Base-by-base conservation (phyloP, 164 flowering plant genomes). In the Tinospora cordifolia region DNA sequence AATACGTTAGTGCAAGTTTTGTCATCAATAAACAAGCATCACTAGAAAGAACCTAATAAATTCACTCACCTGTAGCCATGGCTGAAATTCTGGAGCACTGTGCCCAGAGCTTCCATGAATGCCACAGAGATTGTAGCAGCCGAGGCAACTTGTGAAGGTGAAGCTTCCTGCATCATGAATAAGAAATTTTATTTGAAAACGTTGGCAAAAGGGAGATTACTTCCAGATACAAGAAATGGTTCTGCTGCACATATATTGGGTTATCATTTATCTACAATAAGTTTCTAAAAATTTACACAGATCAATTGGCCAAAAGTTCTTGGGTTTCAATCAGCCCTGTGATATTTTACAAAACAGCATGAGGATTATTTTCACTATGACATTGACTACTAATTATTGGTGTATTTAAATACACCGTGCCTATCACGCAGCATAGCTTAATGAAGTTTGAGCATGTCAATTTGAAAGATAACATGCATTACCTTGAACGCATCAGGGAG, bases 401-500 rank as follows among this genome's bases (percentile, higher is more conserved):
- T 12, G 11, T 1, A 41, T 8, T 41, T 12, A 41, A 41, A 12
- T 41, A 41, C 11, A 41, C 11, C 46, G 11, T 41, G 46, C 46
- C 46, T 41, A 41, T 8, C 46, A 41, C 11, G 46, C 8, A 41
- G 46, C 8, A 41, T 41, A 41, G 46, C 11, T 8, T 41, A 12
- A 8, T 12, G 11, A 8, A 41, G 46, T 41, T 41, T 4, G n/a
- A 49, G 57, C 57, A 49, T 49, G 57, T 13, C 57, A 49, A 49
- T n/a, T 49, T 13, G n/a, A 49, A 49, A 49, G 15, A 14, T n/a
- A n/a, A n/a, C n/a, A n/a, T 14, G 64, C 40, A 44, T 68, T 82
- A 90, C 98, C 97, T 90, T 92, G 76, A 92, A 92, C 41, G 82
- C 95, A 82, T 94, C 98, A 46, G 98, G 98, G 57, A 94, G 95